Evolutionary conservation across 495 filamentous ascomycete species (phyloP).

Genomic region (Sphaerosporella brunnea): DNA sequence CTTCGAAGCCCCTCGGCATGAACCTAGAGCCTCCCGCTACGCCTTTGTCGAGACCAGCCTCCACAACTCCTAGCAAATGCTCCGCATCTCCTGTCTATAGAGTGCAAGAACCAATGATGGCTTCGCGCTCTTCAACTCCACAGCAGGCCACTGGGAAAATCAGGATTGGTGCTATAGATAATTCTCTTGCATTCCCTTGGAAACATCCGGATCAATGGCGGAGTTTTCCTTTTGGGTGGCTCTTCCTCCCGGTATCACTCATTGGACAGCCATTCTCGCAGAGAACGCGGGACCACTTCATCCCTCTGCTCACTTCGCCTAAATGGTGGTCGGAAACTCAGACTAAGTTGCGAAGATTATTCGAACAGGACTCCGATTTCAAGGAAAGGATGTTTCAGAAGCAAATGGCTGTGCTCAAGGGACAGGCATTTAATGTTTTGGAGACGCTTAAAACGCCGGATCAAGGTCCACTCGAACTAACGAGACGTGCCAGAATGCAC

Average conservation of each 20-base stretch:
- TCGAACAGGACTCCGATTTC: conserved; percentile 84
- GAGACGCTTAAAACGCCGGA: conserved; percentile 85
- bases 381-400: conserved; percentile 94
- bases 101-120: conserved; percentile 68
- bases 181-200: conserved; percentile 97
- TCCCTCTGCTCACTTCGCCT: conserved; percentile 80
- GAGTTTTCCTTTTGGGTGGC: conserved; percentile 95
- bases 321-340: conserved; percentile 96
- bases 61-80: conserved; percentile 29
- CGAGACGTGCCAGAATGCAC: conserved; percentile 71
- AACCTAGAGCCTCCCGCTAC: conserved; percentile 37
- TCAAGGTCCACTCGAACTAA: conserved; percentile 86
- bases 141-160: conserved; percentile 41
- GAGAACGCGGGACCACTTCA: conserved; percentile 79
- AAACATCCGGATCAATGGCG: conserved; percentile 89
- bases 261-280: conserved; percentile 93
- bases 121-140: conserved; percentile 42
- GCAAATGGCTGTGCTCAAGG: conserved; percentile 97
- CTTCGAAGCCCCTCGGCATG: conserved; percentile 59
- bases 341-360: conserved; percentile 60
- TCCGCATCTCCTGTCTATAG: conserved; percentile 49
- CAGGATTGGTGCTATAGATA: conserved; percentile 84
- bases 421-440: conserved; percentile 96
- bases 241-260: conserved; percentile 88
- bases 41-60: conserved; percentile 31